phyloP scores from a whole-genome alignment of 225 moss, liverwort and hornwort species.

The Anthoceros angustus region DNA sequence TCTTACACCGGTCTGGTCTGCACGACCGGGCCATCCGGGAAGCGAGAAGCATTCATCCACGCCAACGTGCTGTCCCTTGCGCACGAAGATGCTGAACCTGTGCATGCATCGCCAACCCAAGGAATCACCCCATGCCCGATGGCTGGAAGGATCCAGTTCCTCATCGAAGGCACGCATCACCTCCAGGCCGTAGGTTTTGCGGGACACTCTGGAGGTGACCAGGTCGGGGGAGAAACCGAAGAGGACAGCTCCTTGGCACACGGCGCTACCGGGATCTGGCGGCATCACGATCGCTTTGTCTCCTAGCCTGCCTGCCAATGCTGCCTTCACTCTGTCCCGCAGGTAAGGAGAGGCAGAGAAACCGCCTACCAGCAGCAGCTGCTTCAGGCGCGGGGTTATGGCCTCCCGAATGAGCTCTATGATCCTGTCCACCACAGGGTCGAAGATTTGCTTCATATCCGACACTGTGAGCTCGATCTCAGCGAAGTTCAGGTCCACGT shows the following conservation, averaged over 20 bases:
- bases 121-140: too few relatives aligned
- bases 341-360: not conserved
- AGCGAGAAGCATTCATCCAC: conserved; percentile 4
- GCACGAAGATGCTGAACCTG: too few relatives aligned
- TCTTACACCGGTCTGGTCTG: not conserved
- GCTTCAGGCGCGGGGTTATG: not conserved
- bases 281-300: not conserved
- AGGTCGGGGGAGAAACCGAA: not conserved
- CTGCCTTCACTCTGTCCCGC: not conserved
- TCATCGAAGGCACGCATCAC: not conserved
- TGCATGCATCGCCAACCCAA: fast-evolving
- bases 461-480: too few relatives aligned
- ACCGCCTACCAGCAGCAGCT: conserved; percentile 1
- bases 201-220: not conserved
- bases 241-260: not conserved
- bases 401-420: not conserved
- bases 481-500: too few relatives aligned
- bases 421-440: conserved; percentile 9
- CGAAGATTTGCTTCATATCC: too few relatives aligned
- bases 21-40: not conserved
- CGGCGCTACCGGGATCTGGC: not conserved
- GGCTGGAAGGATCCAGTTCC: not conserved
- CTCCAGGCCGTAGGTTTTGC: not conserved
- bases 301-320: not conserved
- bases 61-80: too few relatives aligned